Evolutionary conservation across 2,329 filamentous ascomycete species (phyloP), one percentile per base, ranked within the genome.

Genomic region (Ophiocordyceps sinensis): DNA sequence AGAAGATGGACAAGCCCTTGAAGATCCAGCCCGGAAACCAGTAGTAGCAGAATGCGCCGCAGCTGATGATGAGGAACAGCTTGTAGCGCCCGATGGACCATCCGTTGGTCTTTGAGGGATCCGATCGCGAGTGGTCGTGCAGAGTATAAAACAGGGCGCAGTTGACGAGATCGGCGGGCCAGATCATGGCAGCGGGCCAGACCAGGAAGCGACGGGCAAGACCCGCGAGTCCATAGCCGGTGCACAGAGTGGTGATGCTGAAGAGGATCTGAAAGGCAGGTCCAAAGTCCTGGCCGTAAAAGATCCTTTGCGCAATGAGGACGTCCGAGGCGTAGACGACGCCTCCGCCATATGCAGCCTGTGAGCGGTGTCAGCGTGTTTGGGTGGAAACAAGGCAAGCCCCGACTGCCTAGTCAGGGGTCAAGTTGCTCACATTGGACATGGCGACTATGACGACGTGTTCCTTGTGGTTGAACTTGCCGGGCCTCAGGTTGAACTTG

Each of bases 51-150:
- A 68, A 68, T 21, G 71, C 67, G 15, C 59, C 68, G 23, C 59
- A 52, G 47, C 73, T 71, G 30, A 77, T 64, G 47, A 71, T 70
- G 42, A 79, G 52, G 60, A 82, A 82, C 55, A 74, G 74, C 46
- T 66, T 68, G 56, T 79, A 81, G 40, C 77, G 71, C n/a, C 73
- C 70, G 38, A 82, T 68, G 29, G 53, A 66, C 79, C 79, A 83
- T 36, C 79, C 77, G 49, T 65, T 69, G 21, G 66, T 66, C 41
- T 67, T 68, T 37, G 62, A 53, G 1, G 71, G 68, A 47, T 73
- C 64, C 6, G 65, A 64, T 13, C 54, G 56, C 4, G 62, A 60
- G 49, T 67, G 64, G 43, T 68, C 64, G 47, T 68, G 65, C 34
- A 68, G 59, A 32, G 62, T 67, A 45, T 66, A 62, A 50, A 76